Evolutionary conservation across 768 basidiomycete genomes (phyloP).

Genomic region (Asterophora parasitica): DNA sequence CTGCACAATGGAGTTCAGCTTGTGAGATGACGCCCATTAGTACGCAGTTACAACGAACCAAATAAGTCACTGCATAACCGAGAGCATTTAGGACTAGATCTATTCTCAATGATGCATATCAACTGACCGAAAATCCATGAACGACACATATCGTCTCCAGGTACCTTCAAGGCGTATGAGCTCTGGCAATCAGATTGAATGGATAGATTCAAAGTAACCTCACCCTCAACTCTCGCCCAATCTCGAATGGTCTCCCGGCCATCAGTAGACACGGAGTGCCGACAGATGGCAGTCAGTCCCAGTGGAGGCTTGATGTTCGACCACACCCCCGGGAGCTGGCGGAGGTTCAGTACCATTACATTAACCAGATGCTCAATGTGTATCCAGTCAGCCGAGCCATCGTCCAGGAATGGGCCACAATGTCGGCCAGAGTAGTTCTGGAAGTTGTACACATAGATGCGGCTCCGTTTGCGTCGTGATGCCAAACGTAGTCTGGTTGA

Average conservation of each 20-base stretch:
- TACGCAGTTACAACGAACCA: conserved; percentile 24
- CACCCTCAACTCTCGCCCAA: conserved; percentile 72
- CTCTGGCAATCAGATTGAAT: neutral
- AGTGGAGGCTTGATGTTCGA: conserved; percentile 39
- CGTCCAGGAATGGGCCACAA: conserved; percentile 55
- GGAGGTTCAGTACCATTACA: conserved; percentile 48
- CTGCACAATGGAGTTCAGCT: conserved; percentile 19
- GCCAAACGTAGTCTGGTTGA: conserved; percentile 23
- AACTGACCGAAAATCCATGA: conserved; percentile 70
- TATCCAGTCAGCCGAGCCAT: conserved; percentile 52
- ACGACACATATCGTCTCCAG: conserved; percentile 73
- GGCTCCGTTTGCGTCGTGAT: conserved; percentile 39
- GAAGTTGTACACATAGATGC: conserved; percentile 62
- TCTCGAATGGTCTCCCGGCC: conserved; percentile 32
- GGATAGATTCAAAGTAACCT: neutral
- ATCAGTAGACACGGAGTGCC: conserved; percentile 48
- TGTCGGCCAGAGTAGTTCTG: conserved; percentile 49
- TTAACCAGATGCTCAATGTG: conserved; percentile 58
- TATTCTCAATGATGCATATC: neutral
- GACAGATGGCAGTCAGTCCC: conserved; percentile 46
- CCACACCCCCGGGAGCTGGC: conserved; percentile 36
- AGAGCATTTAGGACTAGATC: neutral
- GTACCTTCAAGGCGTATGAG: conserved; percentile 27
- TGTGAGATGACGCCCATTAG: neutral
- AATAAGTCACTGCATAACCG: conserved; percentile 34